Base-by-base conservation (phyloP, 495 filamentous ascomycete species). In the Aspergillus carlsbadensis region DNA sequence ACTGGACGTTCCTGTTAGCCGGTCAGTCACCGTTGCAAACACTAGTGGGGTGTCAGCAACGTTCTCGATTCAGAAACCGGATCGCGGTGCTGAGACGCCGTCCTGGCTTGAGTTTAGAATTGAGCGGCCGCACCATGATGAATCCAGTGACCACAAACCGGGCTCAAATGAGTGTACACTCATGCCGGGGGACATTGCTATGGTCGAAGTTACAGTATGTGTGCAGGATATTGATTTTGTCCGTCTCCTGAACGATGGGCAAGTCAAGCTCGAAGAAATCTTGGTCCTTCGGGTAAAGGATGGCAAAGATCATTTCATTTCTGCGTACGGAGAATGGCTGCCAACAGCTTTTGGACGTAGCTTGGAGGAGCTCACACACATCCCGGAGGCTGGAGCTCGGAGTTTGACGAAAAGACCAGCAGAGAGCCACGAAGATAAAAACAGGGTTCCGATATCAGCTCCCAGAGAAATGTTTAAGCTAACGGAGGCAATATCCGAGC, bases 241-340 rank as follows among this genome's bases (percentile, higher is more conserved):
- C 3, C 81, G 81, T 15, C 69, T 73, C 8, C 78, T 98, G n/a
- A 97, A 97, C 61, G 76, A 87, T 26, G 81, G 81, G 10, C 72
- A 78, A 17, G 63, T 76, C 5, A 76, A 76, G 7, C 75, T 97
- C 1, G 91, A 96, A 55, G 92, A 98, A 62, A 86, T 97, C 8
- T 76, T 98, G 21, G 84, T 99, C 5, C 81, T 99, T n/a, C 87
- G 92, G 10, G 89, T 98, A 8, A 79, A 83, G 8, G 82, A 86
- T 44, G 94, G 94, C 2, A 81, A 91, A 46, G 94, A 99, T 58
- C 88, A 97, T 67, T 99, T 99, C 67, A 82, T 99, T 44, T 85
- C 92, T 1, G 76, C 95, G 7, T 81, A 78, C 3, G 93, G 84
- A 0, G 70, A 76, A 0, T 99, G 94, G 94, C 70, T 85, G 3